These are phyloP conservation scores for Scedosporium apiospermum DNA, from an alignment of 2,329 filamentous ascomycete genomes.

Conservation along the genomic window DNA sequence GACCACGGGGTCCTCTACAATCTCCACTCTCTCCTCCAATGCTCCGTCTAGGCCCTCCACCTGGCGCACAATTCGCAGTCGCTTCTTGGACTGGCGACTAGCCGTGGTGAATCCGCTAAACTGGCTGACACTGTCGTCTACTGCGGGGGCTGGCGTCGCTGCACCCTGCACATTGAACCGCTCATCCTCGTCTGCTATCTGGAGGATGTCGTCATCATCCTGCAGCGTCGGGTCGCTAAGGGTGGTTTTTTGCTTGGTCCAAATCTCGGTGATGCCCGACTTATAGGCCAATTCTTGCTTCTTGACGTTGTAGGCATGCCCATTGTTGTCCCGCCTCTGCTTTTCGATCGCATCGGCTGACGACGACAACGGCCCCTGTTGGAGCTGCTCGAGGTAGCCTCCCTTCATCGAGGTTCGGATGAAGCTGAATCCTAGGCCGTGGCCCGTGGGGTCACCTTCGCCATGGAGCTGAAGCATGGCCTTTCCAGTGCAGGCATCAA, in stretches of 20 bases:
- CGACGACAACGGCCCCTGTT: conserved; percentile 48
- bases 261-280: conserved; percentile 82
- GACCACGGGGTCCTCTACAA: conserved; percentile 72
- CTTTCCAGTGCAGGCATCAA: conserved; percentile 87
- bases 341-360: conserved; percentile 80
- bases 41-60: conserved; percentile 34
- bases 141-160: conserved; percentile 49
- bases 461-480: conserved; percentile 95
- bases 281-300: conserved; percentile 89
- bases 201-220: conserved; percentile 50
- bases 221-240: conserved; percentile 64
- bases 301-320: conserved; percentile 96
- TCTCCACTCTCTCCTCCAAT: conserved; percentile 53
- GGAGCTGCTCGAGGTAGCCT: conserved; percentile 76
- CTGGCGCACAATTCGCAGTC: conserved; percentile 63
- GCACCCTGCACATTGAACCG: conserved; percentile 56
- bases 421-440: conserved; percentile 91
- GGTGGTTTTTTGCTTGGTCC: conserved; percentile 76
- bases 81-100: conserved; percentile 59
- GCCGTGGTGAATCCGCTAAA: conserved; percentile 58
- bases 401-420: conserved; percentile 99
- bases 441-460: conserved; percentile 86
- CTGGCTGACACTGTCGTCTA: conserved; percentile 74
- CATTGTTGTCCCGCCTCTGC: conserved; percentile 79
- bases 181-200: conserved; percentile 53